Evolutionary conservation across 139 green algal species (phyloP).

Genomic region (Desmodesmus armatus): DNA sequence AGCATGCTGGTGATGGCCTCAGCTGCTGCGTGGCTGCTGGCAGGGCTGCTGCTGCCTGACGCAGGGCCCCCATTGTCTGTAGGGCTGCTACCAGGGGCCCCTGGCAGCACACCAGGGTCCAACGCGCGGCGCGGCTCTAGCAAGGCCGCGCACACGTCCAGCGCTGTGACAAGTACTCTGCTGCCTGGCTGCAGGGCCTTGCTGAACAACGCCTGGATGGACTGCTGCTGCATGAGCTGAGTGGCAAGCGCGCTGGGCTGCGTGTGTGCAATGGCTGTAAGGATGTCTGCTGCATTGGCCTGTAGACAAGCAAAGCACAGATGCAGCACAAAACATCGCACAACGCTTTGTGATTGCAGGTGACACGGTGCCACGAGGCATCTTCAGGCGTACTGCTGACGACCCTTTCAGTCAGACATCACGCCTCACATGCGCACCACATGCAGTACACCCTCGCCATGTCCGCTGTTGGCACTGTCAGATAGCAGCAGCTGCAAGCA

Average conservation of each 20-base stretch:
- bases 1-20: conserved; percentile 63
- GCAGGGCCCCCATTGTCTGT: background rate
- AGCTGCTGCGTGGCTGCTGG: background rate
- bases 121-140: conserved; percentile 78
- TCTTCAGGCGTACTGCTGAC: conserved; percentile 7
- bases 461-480: no score
- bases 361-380: no score
- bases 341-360: no score
- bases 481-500: no score
- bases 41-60: background rate
- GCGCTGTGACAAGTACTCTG: conserved; percentile 70
- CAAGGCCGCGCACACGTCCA: conserved; percentile 87
- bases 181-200: conserved; percentile 53
- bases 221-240: conserved; percentile 64
- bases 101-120: no score
- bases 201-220: conserved; percentile 62
- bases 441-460: no score
- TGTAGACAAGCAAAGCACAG: no score
- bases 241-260: conserved; percentile 76
- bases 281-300: conserved; percentile 87
- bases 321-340: no score
- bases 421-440: no score
- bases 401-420: background rate
- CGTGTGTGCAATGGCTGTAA: conserved; percentile 83
- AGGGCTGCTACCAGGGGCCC: conserved; percentile 27